These are phyloP conservation scores for Simplicillium sp. DNA, from an alignment of 2,329 filamentous ascomycete genomes.

Conservation along the genomic window DNA sequence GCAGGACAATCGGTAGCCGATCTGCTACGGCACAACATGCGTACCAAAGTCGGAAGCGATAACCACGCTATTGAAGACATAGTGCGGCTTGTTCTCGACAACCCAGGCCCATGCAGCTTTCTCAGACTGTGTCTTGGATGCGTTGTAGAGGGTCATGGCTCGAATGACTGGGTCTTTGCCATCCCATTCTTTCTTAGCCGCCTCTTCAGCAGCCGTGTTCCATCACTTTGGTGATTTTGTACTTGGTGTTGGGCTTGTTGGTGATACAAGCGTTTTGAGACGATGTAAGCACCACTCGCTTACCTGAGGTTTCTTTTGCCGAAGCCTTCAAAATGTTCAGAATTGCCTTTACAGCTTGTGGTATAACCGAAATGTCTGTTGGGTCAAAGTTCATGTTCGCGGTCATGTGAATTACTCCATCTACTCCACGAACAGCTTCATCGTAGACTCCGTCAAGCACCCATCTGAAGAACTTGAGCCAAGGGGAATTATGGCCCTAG, in stretches of 20 bases:
- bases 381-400: neutral
- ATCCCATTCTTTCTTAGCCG: neutral
- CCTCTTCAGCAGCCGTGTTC: neutral
- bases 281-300: slow-evolving; percentile 1
- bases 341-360: neutral
- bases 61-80: slow-evolving; percentile 2
- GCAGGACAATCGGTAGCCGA: neutral
- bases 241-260: neutral
- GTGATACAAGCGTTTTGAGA: neutral
- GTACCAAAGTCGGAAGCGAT: neutral
- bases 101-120: neutral
- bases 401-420: neutral
- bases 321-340: neutral
- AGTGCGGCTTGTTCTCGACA: slow-evolving; percentile 1
- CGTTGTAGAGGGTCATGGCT: neutral
- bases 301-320: neutral
- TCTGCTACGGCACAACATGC: neutral
- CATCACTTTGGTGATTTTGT: neutral
- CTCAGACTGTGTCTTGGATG: neutral
- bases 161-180: neutral
- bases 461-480: neutral
- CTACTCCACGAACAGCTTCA: neutral
- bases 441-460: neutral
- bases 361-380: neutral
- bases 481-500: neutral